Base-by-base conservation (phyloP, 1,284 basidiomycete species). In the Ustilago nuda region DNA sequence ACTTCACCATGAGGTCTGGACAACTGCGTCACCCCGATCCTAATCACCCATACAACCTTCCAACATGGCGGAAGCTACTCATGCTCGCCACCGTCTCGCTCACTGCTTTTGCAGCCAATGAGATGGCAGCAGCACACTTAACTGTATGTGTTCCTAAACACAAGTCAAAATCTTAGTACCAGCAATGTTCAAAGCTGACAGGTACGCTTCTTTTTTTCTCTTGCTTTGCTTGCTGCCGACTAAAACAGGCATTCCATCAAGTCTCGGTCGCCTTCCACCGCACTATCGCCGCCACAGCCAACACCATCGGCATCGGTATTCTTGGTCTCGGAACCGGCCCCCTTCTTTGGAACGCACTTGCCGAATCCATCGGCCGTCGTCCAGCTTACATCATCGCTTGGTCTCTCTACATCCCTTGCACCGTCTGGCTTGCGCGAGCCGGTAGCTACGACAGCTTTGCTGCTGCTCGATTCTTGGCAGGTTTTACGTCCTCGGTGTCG, bases 281-380 rank as follows among this genome's bases (percentile, higher is more conserved):
- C 3, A 66, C 75, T n/a, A 82, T 84, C 4, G 61, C 79, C 2
- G 65, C 76, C 5, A 82, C 82, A 9, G 83, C 86, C 33, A 84
- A 86, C 70, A 77, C 85, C 0, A 84, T 87, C 59, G 86, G 86
- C 11, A 86, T 86, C 72, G 73, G 71, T 27, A 79, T 87, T n/a
- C 81, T 87, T 13, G 86, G 86, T 35, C 76, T 85, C n/a, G 86
- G 84, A 1, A 81, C 86, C 4, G 86, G 86, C 2, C 81, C 85
- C 0, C 58, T 87, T 8, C 69, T 87, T 23, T 83, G 76, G 74
- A 76, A 76, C 45, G 72, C 80, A 12, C 57, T 81, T 30, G 45
- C 69, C 12, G 66, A 80, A 37, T 81, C 82, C 8, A 45, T 84
- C 33, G 86, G 86, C 17, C 79, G 85, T 17, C 80, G 86, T 37